Conservation (phyloP, 345 rosid genomes). For the Camelina laxa region DNA sequence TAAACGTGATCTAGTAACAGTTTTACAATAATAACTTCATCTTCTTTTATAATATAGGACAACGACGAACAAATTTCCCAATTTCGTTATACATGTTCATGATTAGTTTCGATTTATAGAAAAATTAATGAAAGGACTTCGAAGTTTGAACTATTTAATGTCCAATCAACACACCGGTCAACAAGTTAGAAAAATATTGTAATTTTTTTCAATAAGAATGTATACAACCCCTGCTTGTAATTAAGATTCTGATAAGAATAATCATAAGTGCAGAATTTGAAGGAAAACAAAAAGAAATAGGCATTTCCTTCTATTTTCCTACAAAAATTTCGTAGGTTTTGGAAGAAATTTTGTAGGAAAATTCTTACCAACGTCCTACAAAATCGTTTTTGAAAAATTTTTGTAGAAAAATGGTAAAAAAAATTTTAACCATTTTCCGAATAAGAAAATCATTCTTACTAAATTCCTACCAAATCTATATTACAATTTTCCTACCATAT, state of each 20-base stretch:
- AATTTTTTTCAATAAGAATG: neutral
- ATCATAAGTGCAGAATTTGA: too few relatives aligned
- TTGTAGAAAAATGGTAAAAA: too few relatives aligned
- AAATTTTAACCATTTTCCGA: too few relatives aligned
- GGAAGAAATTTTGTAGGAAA: too few relatives aligned
- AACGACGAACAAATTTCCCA: neutral
- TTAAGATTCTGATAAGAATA: neutral
- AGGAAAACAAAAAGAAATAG: too few relatives aligned
- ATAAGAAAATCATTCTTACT: too few relatives aligned
- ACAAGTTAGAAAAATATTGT: neutral
- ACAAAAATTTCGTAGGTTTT: too few relatives aligned
- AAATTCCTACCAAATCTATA: too few relatives aligned
- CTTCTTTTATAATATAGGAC: neutral
- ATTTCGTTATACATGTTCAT: neutral
- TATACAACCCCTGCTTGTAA: neutral
- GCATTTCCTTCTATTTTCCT: too few relatives aligned
- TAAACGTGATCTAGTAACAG: conserved; percentile 34
- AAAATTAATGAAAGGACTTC: neutral
- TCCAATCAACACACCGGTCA: neutral
- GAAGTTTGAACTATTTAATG: conserved; percentile 1
- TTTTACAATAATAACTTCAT: conserved; percentile 30
- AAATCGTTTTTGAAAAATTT: too few relatives aligned
- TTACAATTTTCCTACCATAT: too few relatives aligned
- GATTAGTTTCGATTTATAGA: neutral
- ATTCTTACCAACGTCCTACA: too few relatives aligned